Percentiles rank a stretch among this genome's conserved stretches.
Evolutionary conservation across 345 rosid genomes (phyloP).

Genomic region (Psidium friedrichsthalianum): DNA sequence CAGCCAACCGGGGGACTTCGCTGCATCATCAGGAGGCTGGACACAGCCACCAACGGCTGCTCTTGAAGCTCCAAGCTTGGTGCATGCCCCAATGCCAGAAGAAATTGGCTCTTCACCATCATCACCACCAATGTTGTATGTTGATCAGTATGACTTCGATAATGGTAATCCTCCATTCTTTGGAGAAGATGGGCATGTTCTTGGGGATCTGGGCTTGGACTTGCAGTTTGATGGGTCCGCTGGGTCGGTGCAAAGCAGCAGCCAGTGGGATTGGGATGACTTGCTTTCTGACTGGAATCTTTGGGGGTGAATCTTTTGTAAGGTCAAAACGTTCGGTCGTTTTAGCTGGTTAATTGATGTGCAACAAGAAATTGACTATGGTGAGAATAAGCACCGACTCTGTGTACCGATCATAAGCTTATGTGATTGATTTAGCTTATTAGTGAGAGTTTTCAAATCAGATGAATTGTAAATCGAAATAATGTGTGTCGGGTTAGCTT

Average conservation of each 20-base stretch:
- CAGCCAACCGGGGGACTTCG: background rate
- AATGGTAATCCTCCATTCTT: background rate
- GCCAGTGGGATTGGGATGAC: constrained; percentile 16
- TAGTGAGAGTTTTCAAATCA: background rate
- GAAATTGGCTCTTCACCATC: background rate
- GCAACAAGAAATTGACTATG: background rate
- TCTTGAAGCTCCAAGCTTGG: background rate
- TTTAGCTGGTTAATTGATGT: background rate
- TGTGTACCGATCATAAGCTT: background rate
- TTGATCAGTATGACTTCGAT: background rate
- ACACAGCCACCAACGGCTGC: background rate
- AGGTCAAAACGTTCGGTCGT: too few relatives aligned
- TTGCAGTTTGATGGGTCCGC: constrained; percentile 6
- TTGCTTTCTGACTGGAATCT: constrained; percentile 12
- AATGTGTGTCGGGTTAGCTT: background rate
- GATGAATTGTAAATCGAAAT: background rate
- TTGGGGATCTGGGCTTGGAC: background rate
- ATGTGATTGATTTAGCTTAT: background rate
- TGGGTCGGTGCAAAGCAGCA: constrained; percentile 3
- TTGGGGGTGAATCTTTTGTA: constrained; percentile 6
- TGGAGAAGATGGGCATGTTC: background rate
- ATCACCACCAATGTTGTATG: background rate
- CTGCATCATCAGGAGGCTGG: background rate
- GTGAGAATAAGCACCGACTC: background rate
- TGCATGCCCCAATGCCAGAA: background rate